These are phyloP conservation scores for Vaccinium corymbosum DNA, from an alignment of 148 eudicot genomes.

Conservation along the genomic window DNA sequence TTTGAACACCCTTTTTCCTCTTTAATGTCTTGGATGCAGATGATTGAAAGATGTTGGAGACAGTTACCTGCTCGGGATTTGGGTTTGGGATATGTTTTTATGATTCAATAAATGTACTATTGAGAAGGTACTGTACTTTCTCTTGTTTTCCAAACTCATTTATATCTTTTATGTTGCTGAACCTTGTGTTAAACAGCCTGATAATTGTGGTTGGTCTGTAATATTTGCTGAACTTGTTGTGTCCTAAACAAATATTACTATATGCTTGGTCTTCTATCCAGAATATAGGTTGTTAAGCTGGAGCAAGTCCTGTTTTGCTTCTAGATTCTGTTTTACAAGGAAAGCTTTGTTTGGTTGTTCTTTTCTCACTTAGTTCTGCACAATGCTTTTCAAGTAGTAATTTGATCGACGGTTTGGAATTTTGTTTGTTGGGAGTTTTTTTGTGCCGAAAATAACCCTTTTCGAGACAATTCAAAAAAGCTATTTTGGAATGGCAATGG, in stretches of 20 bases:
- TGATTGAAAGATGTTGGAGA: slow-evolving; percentile 3
- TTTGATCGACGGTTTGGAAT: not conserved
- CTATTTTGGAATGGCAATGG: not conserved
- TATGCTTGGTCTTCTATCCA: not conserved
- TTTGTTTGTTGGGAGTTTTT: not conserved
- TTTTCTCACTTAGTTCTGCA: not conserved
- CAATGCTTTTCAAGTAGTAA: not conserved
- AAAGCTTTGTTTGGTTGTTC: not conserved
- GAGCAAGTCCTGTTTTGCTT: not conserved
- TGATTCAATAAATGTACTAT: slow-evolving; percentile 9
- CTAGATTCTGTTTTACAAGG: slow-evolving; percentile 5
- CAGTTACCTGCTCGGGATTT: not conserved
- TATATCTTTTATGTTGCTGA: not conserved
- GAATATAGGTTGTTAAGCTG: not conserved
- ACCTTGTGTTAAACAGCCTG: not conserved
- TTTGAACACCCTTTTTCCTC: not conserved
- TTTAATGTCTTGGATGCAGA: slow-evolving; percentile 9
- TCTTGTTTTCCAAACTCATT: slow-evolving; percentile 8
- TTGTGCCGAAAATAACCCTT: not conserved
- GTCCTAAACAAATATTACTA: not conserved
- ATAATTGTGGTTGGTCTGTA: slow-evolving; percentile 10
- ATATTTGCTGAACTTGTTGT: not conserved
- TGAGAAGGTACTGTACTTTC: not conserved
- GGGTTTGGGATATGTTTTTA: not conserved
- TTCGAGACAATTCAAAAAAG: not conserved